These are phyloP conservation scores for Alternaria triticimaculans DNA, from an alignment of 2,329 filamentous ascomycete genomes.

Conservation along the genomic window DNA sequence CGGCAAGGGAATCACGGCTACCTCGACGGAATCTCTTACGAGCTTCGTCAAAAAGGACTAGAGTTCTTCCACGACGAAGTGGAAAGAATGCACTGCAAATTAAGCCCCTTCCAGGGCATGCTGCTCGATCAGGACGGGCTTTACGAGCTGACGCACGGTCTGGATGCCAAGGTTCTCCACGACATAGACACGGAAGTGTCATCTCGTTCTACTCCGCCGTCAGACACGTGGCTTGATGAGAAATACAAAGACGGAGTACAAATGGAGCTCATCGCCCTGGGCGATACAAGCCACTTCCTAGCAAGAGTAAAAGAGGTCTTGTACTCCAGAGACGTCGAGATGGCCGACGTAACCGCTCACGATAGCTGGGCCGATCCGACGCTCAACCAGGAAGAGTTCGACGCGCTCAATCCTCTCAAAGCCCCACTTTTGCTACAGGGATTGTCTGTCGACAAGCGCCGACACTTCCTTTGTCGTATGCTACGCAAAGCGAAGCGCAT, in stretches of 20 bases:
- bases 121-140: not conserved
- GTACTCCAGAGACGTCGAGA: not conserved
- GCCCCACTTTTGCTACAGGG: not conserved
- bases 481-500: not conserved
- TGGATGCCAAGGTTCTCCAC: not conserved
- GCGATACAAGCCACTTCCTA: not conserved
- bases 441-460: not conserved
- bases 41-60: not conserved
- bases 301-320: not conserved
- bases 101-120: not conserved
- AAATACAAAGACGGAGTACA: not conserved
- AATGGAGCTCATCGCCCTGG: not conserved
- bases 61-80: not conserved
- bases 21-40: not conserved
- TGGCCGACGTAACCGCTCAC: not conserved
- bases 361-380: not conserved
- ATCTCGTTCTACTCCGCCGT: not conserved
- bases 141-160: not conserved
- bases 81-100: not conserved
- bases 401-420: not conserved
- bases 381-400: not conserved
- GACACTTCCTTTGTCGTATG: not conserved
- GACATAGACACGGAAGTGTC: not conserved
- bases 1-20: not conserved
- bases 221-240: not conserved